Evolutionary conservation across 371 early-diverging fungal species (phyloP).

Genomic region (Apophysomyces ossiformis): DNA sequence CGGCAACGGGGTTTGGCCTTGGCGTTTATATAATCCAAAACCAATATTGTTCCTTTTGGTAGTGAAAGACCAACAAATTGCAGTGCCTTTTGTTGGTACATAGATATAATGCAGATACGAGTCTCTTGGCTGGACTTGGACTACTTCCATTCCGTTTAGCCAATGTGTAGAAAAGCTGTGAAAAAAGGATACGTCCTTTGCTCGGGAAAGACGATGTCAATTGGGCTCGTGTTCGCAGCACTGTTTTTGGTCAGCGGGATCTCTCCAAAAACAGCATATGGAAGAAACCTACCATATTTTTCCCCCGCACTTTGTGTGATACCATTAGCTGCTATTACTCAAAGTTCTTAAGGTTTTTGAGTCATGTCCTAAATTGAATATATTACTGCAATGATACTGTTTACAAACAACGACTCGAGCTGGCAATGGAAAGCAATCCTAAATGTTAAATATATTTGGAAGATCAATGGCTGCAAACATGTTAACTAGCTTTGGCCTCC

Average conservation of each 20-base stretch:
- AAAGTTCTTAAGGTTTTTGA: slow-evolving; percentile 67
- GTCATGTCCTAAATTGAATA: too few relatives aligned
- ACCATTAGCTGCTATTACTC: background rate
- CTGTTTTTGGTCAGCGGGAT: background rate
- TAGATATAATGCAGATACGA: slow-evolving; percentile 84
- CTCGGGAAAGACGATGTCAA: too few relatives aligned
- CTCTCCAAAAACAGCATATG: background rate
- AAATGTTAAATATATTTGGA: too few relatives aligned
- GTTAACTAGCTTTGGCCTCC: too few relatives aligned
- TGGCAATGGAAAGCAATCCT: too few relatives aligned
- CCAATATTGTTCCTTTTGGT: slow-evolving; percentile 87
- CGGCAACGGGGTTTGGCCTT: background rate
- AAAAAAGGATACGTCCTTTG: background rate
- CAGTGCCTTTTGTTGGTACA: slow-evolving; percentile 71
- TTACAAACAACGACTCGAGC: too few relatives aligned
- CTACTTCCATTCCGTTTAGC: slow-evolving; percentile 69
- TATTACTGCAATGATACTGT: too few relatives aligned
- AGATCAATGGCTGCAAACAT: too few relatives aligned
- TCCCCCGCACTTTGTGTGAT: background rate
- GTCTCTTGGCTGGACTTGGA: slow-evolving; percentile 83
- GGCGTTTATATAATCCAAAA: slow-evolving; percentile 40
- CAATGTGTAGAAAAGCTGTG: background rate
- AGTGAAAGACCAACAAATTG: slow-evolving; percentile 89
- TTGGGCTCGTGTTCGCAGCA: background rate
- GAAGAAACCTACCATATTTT: background rate